Conservation (phyloP, 495 filamentous ascomycete genomes). For the Amphirosellinia nigrospora region DNA sequence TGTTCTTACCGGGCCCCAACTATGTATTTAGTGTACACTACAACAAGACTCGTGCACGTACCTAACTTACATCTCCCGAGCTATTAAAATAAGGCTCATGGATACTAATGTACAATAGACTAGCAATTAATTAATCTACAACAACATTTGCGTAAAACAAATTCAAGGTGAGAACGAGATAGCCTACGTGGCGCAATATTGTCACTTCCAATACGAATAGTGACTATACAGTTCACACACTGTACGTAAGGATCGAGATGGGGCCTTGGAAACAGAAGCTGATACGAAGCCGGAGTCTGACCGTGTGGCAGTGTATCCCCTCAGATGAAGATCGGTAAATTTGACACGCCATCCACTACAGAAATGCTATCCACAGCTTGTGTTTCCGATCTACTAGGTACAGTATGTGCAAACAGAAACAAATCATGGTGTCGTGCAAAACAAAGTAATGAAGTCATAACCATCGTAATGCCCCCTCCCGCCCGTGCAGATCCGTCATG, state of each 20-base stretch:
- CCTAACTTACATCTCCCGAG: too few species aligned
- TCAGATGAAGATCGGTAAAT: slow-evolving; percentile 6
- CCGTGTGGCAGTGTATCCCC: slow-evolving; percentile 21
- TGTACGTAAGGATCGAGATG: slow-evolving; percentile 2
- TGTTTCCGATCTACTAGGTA: slow-evolving; percentile 4
- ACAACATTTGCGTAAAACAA: too few species aligned
- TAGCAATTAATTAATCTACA: too few species aligned
- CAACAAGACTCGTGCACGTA: too few species aligned
- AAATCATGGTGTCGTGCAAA: neutral
- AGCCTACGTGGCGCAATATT: neutral
- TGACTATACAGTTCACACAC: neutral
- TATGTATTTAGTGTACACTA: too few species aligned
- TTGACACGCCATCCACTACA: neutral
- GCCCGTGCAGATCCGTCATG: neutral
- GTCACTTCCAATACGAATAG: neutral
- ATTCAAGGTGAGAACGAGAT: neutral
- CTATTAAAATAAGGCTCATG: too few species aligned
- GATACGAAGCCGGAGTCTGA: slow-evolving; percentile 18
- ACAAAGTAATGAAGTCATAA: slow-evolving; percentile 3
- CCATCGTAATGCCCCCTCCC: neutral
- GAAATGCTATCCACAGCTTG: neutral
- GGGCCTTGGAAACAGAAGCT: slow-evolving; percentile 11
- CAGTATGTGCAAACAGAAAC: slow-evolving; percentile 15
- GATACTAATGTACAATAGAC: too few species aligned
- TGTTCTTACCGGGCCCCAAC: too few species aligned